Evolutionary conservation across 1,139 yeast species (phyloP), one percentile per base, ranked within the genome.

Genomic region (Pichia sp.): DNA sequence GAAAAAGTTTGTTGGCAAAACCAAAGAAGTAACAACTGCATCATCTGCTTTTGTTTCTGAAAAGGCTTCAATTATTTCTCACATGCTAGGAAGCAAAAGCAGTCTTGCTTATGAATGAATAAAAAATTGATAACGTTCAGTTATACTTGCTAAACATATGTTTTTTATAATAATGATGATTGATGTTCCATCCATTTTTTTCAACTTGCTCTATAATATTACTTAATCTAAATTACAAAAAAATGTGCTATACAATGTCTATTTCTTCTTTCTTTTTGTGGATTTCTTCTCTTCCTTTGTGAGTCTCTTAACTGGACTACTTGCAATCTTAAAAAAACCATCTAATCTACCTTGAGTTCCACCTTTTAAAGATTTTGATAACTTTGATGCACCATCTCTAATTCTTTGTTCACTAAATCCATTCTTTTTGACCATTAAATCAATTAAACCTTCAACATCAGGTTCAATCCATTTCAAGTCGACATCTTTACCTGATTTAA

Each of bases 371-470:
- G 91, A 95, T 67, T 91, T 93, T 60, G 81, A 80, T 61, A 93
- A 75, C 67, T 91, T 86, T 47, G 83, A 89, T 8, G 93, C 95
- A 39, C 97, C 99, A 54, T 84, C 79, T 59, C 84, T 80, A 30
- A 93, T 89, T 66, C 99, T 79, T 49, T 91, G 97, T 64, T 93
- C 99, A 59, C 85, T 86, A 69, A 93, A 93, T 0, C 96, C 96
- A 67, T 87, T 85, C 52, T 84, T 79, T 51, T 73, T 79, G 25
- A 86, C 93, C 81, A 87, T 77, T 59, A 79, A 87, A 42, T 84
- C 80, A 16, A 86, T 71, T 52, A 87, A 74, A 0, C 88, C 93
- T 11, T 84, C 89, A n/a, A 83, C 72, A 64, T 87, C 84, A 0
- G 96, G 95, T 54, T 81, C 86, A 1, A 64, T 67, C 83, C 99